These are phyloP conservation scores for Fusarium sp. DNA, from an alignment of 2,329 filamentous ascomycete genomes.

Conservation along the genomic window DNA sequence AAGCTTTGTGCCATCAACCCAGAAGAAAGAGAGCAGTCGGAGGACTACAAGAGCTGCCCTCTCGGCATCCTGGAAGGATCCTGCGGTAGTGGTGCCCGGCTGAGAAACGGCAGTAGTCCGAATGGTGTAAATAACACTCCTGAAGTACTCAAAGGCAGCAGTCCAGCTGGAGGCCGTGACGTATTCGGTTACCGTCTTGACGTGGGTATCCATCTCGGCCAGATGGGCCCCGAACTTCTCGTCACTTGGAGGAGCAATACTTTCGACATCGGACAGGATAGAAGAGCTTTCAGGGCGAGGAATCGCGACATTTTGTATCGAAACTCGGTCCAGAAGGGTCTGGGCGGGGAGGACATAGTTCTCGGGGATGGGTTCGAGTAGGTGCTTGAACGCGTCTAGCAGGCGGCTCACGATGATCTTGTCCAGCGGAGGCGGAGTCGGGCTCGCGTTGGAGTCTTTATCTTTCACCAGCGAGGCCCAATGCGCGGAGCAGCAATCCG, in stretches of 20 bases:
- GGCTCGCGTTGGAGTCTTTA: constrained; percentile 30
- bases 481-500: constrained; percentile 73
- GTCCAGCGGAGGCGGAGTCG: constrained; percentile 57
- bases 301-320: constrained; percentile 52
- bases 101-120: constrained; percentile 58
- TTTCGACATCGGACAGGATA: constrained; percentile 29
- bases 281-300: constrained; percentile 44
- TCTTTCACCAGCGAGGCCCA: constrained; percentile 62
- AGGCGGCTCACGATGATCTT: constrained; percentile 65
- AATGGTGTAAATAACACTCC: constrained; percentile 63
- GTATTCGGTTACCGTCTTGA: constrained; percentile 71
- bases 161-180: constrained; percentile 74
- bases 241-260: constrained; percentile 30
- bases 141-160: constrained; percentile 69
- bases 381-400: constrained; percentile 66
- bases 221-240: constrained; percentile 51
- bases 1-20: constrained; percentile 73
- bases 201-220: constrained; percentile 64
- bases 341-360: constrained; percentile 67
- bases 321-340: constrained; percentile 67
- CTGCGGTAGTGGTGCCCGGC: constrained; percentile 49
- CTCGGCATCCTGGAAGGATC: constrained; percentile 63
- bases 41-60: constrained; percentile 65
- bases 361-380: constrained; percentile 71
- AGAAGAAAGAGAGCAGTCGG: constrained; percentile 71